phyloP scores from a whole-genome alignment of 768 basidiomycete genomes.

The Jaapia argillacea region DNA sequence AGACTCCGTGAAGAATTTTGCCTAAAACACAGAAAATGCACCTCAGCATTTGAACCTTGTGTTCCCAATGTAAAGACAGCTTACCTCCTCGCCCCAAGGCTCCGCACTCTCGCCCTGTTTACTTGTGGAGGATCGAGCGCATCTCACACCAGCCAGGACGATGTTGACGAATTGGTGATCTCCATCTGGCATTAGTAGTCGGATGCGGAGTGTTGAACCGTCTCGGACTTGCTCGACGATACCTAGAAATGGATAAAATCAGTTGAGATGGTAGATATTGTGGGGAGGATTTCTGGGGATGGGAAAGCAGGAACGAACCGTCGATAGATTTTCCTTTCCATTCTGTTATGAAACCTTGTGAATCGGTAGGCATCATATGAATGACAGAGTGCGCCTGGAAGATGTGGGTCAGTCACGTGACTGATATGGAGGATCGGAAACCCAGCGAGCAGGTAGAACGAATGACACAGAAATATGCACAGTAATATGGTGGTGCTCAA shows the following conservation, averaged over 20 bases:
- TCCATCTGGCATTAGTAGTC: constrained; percentile 80
- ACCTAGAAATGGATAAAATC: constrained; percentile 30
- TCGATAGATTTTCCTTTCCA: constrained; percentile 90
- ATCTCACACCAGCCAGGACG: constrained; percentile 72
- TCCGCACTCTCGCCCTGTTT: constrained; percentile 75
- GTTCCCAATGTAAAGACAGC: constrained; percentile 11
- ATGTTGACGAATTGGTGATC: constrained; percentile 89
- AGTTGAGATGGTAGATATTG: background rate
- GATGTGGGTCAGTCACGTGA: background rate
- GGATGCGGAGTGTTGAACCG: constrained; percentile 81
- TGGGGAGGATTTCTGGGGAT: constrained; percentile 6
- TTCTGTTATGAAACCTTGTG: constrained; percentile 80
- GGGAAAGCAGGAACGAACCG: constrained; percentile 33
- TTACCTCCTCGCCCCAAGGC: constrained; percentile 82
- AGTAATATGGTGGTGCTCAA: no score
- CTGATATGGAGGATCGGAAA: no score
- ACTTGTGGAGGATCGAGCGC: constrained; percentile 49
- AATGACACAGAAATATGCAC: no score
- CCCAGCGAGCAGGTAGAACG: no score
- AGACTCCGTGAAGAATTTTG: constrained; percentile 89
- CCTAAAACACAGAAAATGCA: constrained; percentile 31
- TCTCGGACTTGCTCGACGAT: constrained; percentile 93
- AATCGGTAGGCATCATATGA: constrained; percentile 84
- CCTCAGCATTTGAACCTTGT: constrained; percentile 1
- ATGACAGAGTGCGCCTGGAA: constrained; percentile 60